Percentiles rank a stretch among this genome's conserved stretches.
Conservation (phyloP, 345 rosid species). For the Trapa bicornis region DNA sequence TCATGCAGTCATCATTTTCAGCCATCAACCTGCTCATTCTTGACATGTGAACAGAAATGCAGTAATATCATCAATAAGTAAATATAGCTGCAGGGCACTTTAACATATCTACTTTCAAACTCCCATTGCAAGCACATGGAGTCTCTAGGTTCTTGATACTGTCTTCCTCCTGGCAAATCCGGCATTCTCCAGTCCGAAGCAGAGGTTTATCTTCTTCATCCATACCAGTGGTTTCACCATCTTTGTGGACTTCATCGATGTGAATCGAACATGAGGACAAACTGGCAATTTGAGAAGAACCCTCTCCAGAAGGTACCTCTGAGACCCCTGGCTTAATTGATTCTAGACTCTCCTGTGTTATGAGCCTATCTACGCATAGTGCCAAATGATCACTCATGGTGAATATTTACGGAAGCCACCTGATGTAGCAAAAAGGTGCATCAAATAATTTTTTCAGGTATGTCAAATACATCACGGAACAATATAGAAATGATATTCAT, state of each 20-base stretch:
- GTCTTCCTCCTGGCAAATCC: slow-evolving; percentile 98
- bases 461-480: not conserved
- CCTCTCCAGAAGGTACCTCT: slow-evolving; percentile 25
- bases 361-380: slow-evolving; percentile 52
- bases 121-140: slow-evolving; percentile 92
- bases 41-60: not conserved
- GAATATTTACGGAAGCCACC: not conserved
- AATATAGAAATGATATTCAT: not conserved
- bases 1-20: not conserved
- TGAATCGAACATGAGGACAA: slow-evolving; percentile 18
- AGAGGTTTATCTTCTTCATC: slow-evolving; percentile 49
- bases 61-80: not conserved
- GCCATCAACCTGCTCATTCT: not conserved
- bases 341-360: slow-evolving; percentile 26
- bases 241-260: slow-evolving; percentile 19
- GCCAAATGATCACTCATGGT: slow-evolving; percentile 72
- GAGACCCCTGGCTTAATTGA: slow-evolving; percentile 16
- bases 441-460: not conserved
- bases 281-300: slow-evolving; percentile 12
- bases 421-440: not conserved
- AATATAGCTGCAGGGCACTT: not conserved
- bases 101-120: slow-evolving; percentile 61
- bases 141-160: slow-evolving; percentile 49
- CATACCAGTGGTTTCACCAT: not conserved
- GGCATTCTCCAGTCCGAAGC: slow-evolving; percentile 67